Conservation (phyloP, 202 grass and related monocot genomes). For the Setaria italica region DNA sequence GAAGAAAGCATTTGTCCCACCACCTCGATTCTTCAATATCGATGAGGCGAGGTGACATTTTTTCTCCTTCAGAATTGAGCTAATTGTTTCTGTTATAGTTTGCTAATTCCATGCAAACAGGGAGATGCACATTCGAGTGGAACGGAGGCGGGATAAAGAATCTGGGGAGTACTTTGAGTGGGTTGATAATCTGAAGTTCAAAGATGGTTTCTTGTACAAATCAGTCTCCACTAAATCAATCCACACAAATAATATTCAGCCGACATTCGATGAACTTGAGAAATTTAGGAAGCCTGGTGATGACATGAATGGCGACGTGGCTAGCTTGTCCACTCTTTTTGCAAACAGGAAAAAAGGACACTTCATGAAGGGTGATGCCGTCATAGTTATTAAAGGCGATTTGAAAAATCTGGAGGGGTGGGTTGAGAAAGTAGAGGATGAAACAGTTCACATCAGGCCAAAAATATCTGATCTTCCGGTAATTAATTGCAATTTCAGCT, state of each 20-base stretch:
- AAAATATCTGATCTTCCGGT: conserved; percentile 86
- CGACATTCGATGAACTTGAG: conserved; percentile 90
- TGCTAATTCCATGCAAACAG: conserved; percentile 60
- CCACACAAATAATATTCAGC: conserved; percentile 71
- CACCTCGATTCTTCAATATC: conserved; percentile 95
- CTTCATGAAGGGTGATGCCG: conserved; percentile 97
- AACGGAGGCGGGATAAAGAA: conserved; percentile 68
- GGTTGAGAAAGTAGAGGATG: conserved; percentile 99
- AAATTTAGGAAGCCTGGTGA: conserved; percentile 96
- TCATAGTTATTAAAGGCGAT: conserved; percentile 91
- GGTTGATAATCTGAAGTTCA: conserved; percentile 89
- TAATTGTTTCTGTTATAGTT: conserved; percentile 44
- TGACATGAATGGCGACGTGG: conserved; percentile 82
- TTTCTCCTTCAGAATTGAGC: conserved; percentile 8
- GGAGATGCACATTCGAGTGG: conserved; percentile 92
- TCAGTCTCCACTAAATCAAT: conserved; percentile 86
- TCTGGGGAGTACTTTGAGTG: conserved; percentile 87
- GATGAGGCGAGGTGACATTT: conserved; percentile 85
- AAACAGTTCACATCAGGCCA: conserved; percentile 85
- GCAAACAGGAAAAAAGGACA: conserved; percentile 98
- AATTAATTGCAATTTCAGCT: conserved; percentile 44
- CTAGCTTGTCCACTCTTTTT: conserved; percentile 91
- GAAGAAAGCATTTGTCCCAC: conserved; percentile 95
- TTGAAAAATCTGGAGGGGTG: conserved; percentile 98
- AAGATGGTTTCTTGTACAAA: conserved; percentile 97